Percentiles rank a stretch among this genome's conserved stretches.
These are phyloP conservation scores for Xanthoconium purpureum DNA, from an alignment of 768 basidiomycete genomes.

Conservation along the genomic window DNA sequence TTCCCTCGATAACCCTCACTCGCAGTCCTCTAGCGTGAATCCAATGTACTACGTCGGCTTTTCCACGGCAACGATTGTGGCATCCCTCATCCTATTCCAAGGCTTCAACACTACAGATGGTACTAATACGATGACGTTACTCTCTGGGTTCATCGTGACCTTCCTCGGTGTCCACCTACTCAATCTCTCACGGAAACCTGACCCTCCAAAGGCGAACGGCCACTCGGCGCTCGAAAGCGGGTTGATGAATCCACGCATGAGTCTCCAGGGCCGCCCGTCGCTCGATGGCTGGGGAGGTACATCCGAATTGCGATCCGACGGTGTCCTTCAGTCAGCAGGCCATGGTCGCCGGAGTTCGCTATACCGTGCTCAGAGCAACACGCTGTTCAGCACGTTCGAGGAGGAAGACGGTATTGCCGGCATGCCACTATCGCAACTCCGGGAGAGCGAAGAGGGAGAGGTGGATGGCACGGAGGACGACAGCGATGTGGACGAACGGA, in stretches of 20 bases:
- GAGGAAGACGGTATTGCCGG: slow-evolving; percentile 28
- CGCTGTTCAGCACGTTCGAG: slow-evolving; percentile 77
- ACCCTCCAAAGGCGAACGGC: slow-evolving; percentile 40
- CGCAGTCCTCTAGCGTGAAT: slow-evolving; percentile 64
- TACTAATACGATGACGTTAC: slow-evolving; percentile 79
- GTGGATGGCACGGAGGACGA: slow-evolving; percentile 43
- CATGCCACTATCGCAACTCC: slow-evolving; percentile 59
- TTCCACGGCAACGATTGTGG: slow-evolving; percentile 87
- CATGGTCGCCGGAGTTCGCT: slow-evolving; percentile 68
- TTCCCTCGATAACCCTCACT: not conserved
- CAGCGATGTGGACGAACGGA: slow-evolving; percentile 46
- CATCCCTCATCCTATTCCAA: slow-evolving; percentile 95
- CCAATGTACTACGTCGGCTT: slow-evolving; percentile 98
- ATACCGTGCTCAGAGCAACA: slow-evolving; percentile 60
- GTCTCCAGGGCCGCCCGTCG: slow-evolving; percentile 77
- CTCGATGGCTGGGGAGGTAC: slow-evolving; percentile 67
- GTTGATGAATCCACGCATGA: slow-evolving; percentile 74
- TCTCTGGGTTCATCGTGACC: slow-evolving; percentile 87
- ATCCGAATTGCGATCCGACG: slow-evolving; percentile 30
- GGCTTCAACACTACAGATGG: slow-evolving; percentile 90
- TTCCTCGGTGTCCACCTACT: slow-evolving; percentile 97
- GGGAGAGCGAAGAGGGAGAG: slow-evolving; percentile 60
- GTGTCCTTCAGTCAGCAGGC: slow-evolving; percentile 28
- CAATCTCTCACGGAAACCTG: slow-evolving; percentile 68
- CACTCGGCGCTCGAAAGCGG: slow-evolving; percentile 63